Evolutionary conservation across 2,329 filamentous ascomycete genomes (phyloP).

Genomic region (Furcasterigmium sp.): DNA sequence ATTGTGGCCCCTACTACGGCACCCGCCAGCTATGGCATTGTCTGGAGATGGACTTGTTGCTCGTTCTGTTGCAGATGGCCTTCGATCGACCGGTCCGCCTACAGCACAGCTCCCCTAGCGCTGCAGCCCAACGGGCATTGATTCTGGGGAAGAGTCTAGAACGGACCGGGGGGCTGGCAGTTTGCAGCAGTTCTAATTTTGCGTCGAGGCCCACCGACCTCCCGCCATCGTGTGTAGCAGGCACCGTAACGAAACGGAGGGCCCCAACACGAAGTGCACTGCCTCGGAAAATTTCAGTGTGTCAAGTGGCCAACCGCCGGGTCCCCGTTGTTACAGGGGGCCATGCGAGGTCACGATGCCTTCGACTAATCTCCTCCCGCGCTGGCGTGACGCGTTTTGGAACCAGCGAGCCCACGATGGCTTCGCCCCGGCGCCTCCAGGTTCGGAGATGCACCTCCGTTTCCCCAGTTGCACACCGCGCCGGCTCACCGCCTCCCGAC

Average conservation of each 20-base stretch:
- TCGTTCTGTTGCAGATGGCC: too few relatives aligned
- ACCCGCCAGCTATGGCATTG: too few relatives aligned
- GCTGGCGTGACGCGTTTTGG: background rate
- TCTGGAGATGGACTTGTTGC: too few relatives aligned
- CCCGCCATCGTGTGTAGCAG: too few relatives aligned
- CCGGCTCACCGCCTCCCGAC: background rate
- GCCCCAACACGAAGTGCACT: background rate
- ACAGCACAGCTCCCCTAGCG: too few relatives aligned
- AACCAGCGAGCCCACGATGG: background rate
- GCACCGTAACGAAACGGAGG: background rate
- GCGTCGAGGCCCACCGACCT: too few relatives aligned
- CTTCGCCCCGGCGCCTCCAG: background rate
- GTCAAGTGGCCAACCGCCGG: background rate
- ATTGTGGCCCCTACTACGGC: too few relatives aligned
- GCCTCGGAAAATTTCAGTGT: background rate
- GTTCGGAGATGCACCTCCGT: background rate
- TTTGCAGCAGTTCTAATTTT: too few relatives aligned
- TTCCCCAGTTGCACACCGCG: background rate
- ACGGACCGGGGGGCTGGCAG: too few relatives aligned
- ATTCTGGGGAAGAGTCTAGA: too few relatives aligned
- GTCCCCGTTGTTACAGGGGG: background rate
- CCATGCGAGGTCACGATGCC: conserved; percentile 1
- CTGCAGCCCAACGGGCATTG: too few relatives aligned
- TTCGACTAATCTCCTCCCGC: background rate
- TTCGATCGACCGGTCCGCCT: too few relatives aligned